Evolutionary conservation across 495 filamentous ascomycete genomes (phyloP), one percentile per base, ranked within the genome.

Genomic region (Hypomontagnella submonticulosa): DNA sequence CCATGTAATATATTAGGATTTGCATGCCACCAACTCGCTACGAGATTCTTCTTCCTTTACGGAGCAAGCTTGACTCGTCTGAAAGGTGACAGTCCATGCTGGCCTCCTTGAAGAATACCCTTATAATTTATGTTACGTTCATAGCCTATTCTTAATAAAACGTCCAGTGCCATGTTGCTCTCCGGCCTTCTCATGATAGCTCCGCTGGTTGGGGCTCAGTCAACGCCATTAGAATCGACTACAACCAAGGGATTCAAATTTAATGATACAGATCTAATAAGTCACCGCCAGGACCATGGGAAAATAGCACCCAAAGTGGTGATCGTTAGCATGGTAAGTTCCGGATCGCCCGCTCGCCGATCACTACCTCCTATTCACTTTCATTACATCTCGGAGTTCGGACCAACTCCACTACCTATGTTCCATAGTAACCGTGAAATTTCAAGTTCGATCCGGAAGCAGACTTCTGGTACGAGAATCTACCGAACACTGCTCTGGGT

Each of bases 291-390:
- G 13, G 7, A 15, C 23, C 13, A 55, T 38, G 73, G 48, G 20
- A 80, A 78, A 66, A 80, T 87, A 55, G 70, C 84, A 0, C 89
- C 89, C 4, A 90, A 89, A 67, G 82, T 90, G 37, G 85, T 92
- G 64, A 87, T 92, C 56, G 81, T 92, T 40, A 88, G 84, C 67
- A 90, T 90, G 87, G 87, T 87, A 77, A 42, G 77, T 67, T 37
- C 13, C 32, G 18, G 18, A 15, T 9, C 15, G 13, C 6, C 23
- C 9, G 15, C 20, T 38, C 34, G 16, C n/a, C 27, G 16, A 18
- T 48, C 20, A 13, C 19, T 10, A 9, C 11, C 1, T 18, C 48
- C 10, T 33, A 12, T 33, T 13, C 13, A 8, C 12, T 7, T 5
- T 50, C 27, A 23, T 6, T 11, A 6, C 16, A 10, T 27, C 49